Evolutionary conservation across 768 basidiomycete species (phyloP), one percentile per base, ranked within the genome.

Genomic region (Hemileccinum rubropunctum): DNA sequence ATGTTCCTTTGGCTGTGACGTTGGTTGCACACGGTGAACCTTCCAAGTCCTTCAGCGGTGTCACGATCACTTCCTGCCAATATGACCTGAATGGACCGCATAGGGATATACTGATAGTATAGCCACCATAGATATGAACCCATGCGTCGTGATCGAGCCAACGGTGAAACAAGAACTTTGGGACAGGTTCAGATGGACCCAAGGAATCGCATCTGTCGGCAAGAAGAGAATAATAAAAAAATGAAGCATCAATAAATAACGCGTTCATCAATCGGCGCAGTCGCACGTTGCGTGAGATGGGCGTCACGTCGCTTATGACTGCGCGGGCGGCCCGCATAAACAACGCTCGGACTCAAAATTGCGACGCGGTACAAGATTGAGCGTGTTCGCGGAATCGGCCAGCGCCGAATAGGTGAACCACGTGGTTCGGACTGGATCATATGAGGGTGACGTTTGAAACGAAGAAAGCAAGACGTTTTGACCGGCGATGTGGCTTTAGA

Each of bases 251-350:
- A 26, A 45, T 40, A 12, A 40, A 58, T 45, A 27, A 18, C 36
- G n/a, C 14, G 4, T 45, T 50, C 41, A 52, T 62, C 20, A 45
- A 60, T 63, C 48, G 46, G 55, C 55, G 44, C 44, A 53, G 51
- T 58, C 43, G 37, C 30, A 30, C 32, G 23, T 28, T n/a, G 42
- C 2, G 15, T 10, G 32, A 63, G 51, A 62, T 62, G 62, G 51
- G 61, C 56, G 61, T 37, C 53, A 52, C 6, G 38, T 12, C 6
- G 32, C n/a, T 42, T 15, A 45, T 38, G 37, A 47, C 32, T 27
- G n/a, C 13, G 32, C 45, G 35, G 23, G 47, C 46, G 45, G 43
- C 34, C 42, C 51, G 51, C 49, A 46, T 13, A 48, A 55, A 44
- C 42, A 33, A 21, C 37, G 39, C 43, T 37, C 40, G 52, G 39